phyloP scores from a whole-genome alignment of 495 filamentous ascomycete genomes.

The Hypoxylon cercidicola region DNA sequence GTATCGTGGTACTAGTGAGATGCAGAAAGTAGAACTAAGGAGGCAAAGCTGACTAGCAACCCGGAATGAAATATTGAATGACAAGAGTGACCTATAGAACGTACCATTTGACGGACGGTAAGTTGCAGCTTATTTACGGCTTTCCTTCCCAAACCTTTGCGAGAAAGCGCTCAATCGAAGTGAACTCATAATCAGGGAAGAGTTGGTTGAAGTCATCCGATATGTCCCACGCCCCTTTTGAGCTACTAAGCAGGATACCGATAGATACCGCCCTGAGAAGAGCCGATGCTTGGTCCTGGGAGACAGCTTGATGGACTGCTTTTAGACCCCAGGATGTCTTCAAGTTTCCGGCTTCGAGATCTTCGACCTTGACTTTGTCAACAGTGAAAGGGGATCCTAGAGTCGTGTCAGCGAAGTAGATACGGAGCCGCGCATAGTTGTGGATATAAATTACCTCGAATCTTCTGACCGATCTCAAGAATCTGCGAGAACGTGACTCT shows the following conservation, averaged over 20 bases:
- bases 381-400: slow-evolving; percentile 54
- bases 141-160: slow-evolving; percentile 57
- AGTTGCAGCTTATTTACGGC: neutral
- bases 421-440: neutral
- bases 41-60: too few species aligned
- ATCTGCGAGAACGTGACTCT: slow-evolving; percentile 54
- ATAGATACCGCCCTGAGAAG: slow-evolving; percentile 47
- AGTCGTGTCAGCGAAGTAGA: slow-evolving; percentile 14
- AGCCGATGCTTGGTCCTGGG: slow-evolving; percentile 50
- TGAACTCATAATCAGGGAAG: slow-evolving; percentile 64
- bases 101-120: too few species aligned
- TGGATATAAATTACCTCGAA: slow-evolving; percentile 56
- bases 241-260: slow-evolving; percentile 55
- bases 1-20: too few species aligned
- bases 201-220: slow-evolving; percentile 65
- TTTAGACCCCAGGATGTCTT: slow-evolving; percentile 57
- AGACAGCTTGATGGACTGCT: slow-evolving; percentile 56
- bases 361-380: slow-evolving; percentile 56
- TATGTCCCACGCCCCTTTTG: slow-evolving; percentile 52
- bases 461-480: slow-evolving; percentile 57
- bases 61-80: too few species aligned
- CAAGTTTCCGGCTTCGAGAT: slow-evolving; percentile 57
- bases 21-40: too few species aligned
- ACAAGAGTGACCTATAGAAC: too few species aligned
- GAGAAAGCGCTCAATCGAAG: slow-evolving; percentile 59